Percentiles rank a stretch among this genome's conserved stretches.
These are phyloP conservation scores for Crithidia expoeki DNA, from an alignment of 208 protist genomes.

Conservation along the genomic window DNA sequence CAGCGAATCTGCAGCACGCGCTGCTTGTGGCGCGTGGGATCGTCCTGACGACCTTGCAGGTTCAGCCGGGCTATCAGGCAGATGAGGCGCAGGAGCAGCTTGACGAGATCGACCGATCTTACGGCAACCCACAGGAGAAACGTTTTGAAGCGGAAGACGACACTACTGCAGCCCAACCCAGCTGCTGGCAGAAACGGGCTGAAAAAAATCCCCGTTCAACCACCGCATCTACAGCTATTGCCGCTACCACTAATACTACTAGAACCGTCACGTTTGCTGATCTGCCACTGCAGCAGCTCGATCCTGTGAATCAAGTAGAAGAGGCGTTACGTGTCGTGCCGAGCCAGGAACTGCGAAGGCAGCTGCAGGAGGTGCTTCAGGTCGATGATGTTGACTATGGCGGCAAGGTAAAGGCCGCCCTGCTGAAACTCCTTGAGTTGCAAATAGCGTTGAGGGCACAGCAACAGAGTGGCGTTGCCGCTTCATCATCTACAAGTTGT, in stretches of 20 bases:
- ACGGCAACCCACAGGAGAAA: neutral
- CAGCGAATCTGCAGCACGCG: slow-evolving; percentile 46
- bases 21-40: slow-evolving; percentile 52
- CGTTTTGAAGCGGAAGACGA: neutral
- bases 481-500: neutral
- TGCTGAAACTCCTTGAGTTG: slow-evolving; percentile 39
- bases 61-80: slow-evolving; percentile 5
- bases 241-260: neutral
- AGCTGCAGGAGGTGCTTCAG: slow-evolving; percentile 46
- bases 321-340: slow-evolving; percentile 18
- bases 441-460: neutral
- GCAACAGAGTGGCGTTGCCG: neutral
- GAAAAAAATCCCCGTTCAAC: neutral
- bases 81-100: slow-evolving; percentile 5
- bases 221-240: neutral
- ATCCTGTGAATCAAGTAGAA: slow-evolving; percentile 13
- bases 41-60: slow-evolving; percentile 57
- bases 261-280: no score
- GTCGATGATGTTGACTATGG: slow-evolving; percentile 31
- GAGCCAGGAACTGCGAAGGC: slow-evolving; percentile 25
- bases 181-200: neutral
- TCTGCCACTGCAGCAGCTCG: neutral
- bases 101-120: slow-evolving; percentile 6
- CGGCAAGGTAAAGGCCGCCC: slow-evolving; percentile 31
- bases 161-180: neutral